Evolutionary conservation across 768 basidiomycete species (phyloP), one percentile per base, ranked within the genome.

Genomic region (Rhodotorula babjevae): DNA sequence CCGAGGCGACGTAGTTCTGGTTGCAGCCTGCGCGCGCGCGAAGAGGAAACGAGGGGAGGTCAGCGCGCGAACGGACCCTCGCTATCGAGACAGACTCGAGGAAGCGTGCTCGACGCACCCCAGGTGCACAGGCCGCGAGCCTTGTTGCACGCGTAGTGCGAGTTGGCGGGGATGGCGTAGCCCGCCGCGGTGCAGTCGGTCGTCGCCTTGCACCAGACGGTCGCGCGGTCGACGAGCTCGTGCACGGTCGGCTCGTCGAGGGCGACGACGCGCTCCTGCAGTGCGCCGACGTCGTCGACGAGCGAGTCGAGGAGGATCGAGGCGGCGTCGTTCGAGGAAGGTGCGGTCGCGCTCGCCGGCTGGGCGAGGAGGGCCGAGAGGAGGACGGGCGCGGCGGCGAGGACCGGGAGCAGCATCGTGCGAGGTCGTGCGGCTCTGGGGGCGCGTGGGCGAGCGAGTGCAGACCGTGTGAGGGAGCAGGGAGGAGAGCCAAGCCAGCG

Each of bases 11-110:
- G 33, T 67, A 67, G 42, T 61, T 57, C 14, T 46, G 7, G 56
- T 67, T 63, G 65, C 65, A 66, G 23, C 40, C 70, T 66, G 68
- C 25, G 6, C n/a, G n/a, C n/a, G n/a, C n/a, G n/a, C n/a, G n/a
- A n/a, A n/a, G 27, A 14, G 40, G n/a, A 11, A 1, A 25, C n/a
- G 15, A 8, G 42, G 6, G n/a, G 11, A 49, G 58, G 62, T 19
- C 10, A 59, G 53, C 18, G 7, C 3, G 21, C 10, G 25, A 0
- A 9, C 29, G 46, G 31, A 23, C 11, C 3, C 21, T 11, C 33
- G 8, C 16, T n/a, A 2, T 47, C 16, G 29, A 40, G n/a, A n/a
- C n/a, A n/a, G n/a, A n/a, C n/a, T n/a, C n/a, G 36, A 36, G 36
- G 9, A 36, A 36, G 5, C 4, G 36, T 36, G 5, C 36, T 36